These are phyloP conservation scores for Hypoxylon sp. DNA, from an alignment of 2,329 filamentous ascomycete genomes.

Conservation along the genomic window DNA sequence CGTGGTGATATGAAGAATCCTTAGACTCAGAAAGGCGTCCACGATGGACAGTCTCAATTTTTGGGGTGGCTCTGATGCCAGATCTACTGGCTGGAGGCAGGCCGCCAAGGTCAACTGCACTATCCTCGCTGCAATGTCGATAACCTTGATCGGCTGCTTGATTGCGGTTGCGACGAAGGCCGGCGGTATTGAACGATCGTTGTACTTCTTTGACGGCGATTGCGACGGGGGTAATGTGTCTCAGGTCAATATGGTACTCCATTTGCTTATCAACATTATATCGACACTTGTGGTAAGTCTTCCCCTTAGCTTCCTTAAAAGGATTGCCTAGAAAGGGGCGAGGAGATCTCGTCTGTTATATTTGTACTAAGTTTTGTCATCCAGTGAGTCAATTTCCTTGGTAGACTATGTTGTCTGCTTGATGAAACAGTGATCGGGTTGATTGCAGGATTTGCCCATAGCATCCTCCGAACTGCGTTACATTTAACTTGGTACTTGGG, in stretches of 20 bases:
- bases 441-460: neutral
- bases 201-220: conserved; percentile 42
- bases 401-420: neutral
- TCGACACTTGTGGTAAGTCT: conserved; percentile 47
- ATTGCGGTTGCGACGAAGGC: conserved; percentile 25
- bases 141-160: conserved; percentile 26
- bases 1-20: neutral
- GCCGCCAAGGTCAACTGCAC: conserved; percentile 46
- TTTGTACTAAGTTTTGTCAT: conserved; percentile 13
- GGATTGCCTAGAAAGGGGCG: too few relatives aligned
- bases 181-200: conserved; percentile 27
- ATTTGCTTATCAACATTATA: conserved; percentile 46
- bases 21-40: neutral
- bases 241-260: conserved; percentile 34
- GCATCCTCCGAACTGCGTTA: neutral
- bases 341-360: neutral
- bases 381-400: conserved; percentile 12
- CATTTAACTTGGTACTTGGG: neutral
- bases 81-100: conserved; percentile 42
- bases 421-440: neutral
- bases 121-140: conserved; percentile 40
- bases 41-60: conserved; percentile 32
- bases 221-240: conserved; percentile 39
- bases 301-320: neutral
- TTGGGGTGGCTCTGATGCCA: neutral